A percentile compares a stretch with the other conserved stretches of the same genome.
Conservation (phyloP, 805 yeast genomes). For the Saccharomycopsis schoenii region DNA sequence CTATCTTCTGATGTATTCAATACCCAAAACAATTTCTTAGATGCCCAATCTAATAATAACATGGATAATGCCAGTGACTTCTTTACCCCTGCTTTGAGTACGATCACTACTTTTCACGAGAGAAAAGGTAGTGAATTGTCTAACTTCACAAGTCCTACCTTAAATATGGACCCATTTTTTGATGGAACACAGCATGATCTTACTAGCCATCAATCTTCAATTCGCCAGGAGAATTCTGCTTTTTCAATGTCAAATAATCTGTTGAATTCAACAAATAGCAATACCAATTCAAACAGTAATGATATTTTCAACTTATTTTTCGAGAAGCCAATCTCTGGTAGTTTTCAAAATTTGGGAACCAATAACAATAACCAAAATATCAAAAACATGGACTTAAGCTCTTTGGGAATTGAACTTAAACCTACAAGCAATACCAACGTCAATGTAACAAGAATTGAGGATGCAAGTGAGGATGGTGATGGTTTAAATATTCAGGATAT, state of each 20-base stretch:
- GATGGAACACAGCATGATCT: background rate
- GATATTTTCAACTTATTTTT: background rate
- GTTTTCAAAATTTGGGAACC: background rate
- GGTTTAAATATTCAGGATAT: slow-evolving; percentile 1
- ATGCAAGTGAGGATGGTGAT: background rate
- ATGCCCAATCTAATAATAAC: background rate
- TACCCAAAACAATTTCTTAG: background rate
- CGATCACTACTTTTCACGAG: slow-evolving; percentile 6
- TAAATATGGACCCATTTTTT: slow-evolving; percentile 2
- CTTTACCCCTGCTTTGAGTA: background rate
- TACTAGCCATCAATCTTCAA: background rate
- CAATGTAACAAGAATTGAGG: background rate
- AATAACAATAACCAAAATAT: background rate
- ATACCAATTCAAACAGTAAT: background rate
- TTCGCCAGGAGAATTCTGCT: background rate
- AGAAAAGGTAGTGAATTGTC: slow-evolving; percentile 18
- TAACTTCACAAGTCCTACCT: slow-evolving; percentile 13
- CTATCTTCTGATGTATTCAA: background rate
- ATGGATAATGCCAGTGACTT: background rate
- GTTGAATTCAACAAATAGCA: background rate
- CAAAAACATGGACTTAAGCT: slow-evolving; percentile 5
- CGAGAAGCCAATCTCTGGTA: background rate
- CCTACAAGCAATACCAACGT: background rate
- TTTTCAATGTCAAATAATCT: background rate
- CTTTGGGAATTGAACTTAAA: slow-evolving; percentile 12